A percentile compares a stretch with the other conserved stretches of the same genome.
phyloP scores from a whole-genome alignment of 768 basidiomycete species.

The Dentipellis sp. region DNA sequence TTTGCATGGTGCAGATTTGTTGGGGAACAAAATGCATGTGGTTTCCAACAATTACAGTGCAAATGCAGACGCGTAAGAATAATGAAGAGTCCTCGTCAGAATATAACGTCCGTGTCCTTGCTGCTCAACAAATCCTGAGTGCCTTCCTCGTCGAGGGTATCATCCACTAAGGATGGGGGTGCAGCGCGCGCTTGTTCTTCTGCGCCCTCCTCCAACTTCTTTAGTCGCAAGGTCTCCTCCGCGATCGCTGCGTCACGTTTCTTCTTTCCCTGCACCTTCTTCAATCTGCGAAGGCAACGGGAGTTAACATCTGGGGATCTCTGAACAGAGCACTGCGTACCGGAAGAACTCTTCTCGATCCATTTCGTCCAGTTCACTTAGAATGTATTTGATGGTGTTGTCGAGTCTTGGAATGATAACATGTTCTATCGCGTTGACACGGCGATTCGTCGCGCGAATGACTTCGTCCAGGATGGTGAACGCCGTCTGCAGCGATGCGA shows the following conservation, averaged over 20 bases:
- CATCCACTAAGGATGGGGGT: not conserved
- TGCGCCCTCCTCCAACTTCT: slow-evolving; percentile 5
- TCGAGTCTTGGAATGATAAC: slow-evolving; percentile 92
- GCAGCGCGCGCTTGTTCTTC: slow-evolving; percentile 6
- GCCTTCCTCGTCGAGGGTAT: slow-evolving; percentile 19
- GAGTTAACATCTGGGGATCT: not conserved
- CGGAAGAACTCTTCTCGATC: slow-evolving; percentile 94
- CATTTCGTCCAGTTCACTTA: slow-evolving; percentile 98
- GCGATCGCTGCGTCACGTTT: slow-evolving; percentile 56
- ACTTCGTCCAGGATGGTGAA: slow-evolving; percentile 99
- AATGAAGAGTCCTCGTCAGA: slow-evolving; percentile 34
- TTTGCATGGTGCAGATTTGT: not conserved
- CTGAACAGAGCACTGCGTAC: slow-evolving; percentile 27
- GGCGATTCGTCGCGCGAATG: slow-evolving; percentile 96
- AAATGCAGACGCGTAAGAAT: slow-evolving; percentile 4
- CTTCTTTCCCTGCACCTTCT: slow-evolving; percentile 98
- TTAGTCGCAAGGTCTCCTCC: slow-evolving; percentile 14
- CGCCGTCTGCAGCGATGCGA: slow-evolving; percentile 94
- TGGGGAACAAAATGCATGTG: not conserved
- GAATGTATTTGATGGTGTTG: slow-evolving; percentile 96
- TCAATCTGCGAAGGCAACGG: slow-evolving; percentile 45
- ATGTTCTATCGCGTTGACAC: slow-evolving; percentile 98
- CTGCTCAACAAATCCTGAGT: slow-evolving; percentile 64
- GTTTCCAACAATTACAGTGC: slow-evolving; percentile 5
- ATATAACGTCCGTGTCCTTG: slow-evolving; percentile 92